Evolutionary conservation across 345 rosid species (phyloP).

Genomic region (Alliaria petiolata): DNA sequence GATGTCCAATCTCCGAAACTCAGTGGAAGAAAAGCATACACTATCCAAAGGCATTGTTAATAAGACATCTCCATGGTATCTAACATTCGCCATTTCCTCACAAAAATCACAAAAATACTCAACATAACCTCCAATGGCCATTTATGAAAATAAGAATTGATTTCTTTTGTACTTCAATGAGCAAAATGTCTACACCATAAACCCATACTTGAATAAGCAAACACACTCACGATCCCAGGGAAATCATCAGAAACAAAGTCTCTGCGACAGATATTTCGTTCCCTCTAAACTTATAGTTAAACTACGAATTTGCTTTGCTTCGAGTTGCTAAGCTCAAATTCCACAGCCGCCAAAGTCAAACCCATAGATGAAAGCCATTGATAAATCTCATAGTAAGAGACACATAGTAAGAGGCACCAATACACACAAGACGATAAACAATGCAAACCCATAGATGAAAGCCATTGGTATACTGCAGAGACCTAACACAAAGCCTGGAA

Average conservation of each 20-base stretch:
- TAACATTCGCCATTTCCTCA: neutral
- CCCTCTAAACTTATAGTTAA: neutral
- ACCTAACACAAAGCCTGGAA: neutral
- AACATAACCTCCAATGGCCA: neutral
- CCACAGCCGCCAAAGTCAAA: neutral
- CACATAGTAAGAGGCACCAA: no score
- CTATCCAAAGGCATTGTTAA: neutral
- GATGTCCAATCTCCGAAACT: neutral
- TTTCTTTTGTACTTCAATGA: neutral
- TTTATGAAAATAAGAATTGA: neutral
- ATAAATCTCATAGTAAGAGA: no score
- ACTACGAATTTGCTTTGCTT: neutral
- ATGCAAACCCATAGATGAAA: neutral
- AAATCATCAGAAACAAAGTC: no score
- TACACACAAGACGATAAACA: slow-evolving; percentile 6
- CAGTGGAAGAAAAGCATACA: neutral
- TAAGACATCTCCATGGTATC: neutral
- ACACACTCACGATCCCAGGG: no score
- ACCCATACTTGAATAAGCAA: neutral
- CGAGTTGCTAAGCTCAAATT: neutral
- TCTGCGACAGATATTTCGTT: neutral
- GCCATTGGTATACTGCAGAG: neutral
- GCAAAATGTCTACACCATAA: neutral
- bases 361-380: no score
- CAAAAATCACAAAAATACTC: neutral